phyloP scores from a whole-genome alignment of 805 yeast genomes.

The Myxozyma lipomycoides region DNA sequence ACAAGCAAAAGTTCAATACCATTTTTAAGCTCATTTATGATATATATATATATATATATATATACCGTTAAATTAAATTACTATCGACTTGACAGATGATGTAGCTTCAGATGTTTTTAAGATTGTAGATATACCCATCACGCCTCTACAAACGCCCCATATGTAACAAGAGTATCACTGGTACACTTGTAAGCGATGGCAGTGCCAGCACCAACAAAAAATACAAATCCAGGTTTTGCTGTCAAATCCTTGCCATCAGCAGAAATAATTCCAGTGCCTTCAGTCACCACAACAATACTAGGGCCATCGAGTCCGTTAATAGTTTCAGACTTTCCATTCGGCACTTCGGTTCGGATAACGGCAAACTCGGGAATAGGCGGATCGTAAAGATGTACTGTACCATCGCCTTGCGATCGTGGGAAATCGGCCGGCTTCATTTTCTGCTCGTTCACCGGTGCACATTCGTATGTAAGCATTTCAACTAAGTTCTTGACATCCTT shows the following conservation, averaged over 20 bases:
- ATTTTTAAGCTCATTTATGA: neutral
- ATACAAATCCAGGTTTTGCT: constrained; percentile 71
- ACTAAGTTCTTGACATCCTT: constrained; percentile 91
- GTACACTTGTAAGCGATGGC: constrained; percentile 51
- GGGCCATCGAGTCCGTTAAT: constrained; percentile 76
- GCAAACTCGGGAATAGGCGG: constrained; percentile 98
- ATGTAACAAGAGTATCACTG: constrained; percentile 56
- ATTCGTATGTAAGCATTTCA: constrained; percentile 82
- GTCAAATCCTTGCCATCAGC: constrained; percentile 40
- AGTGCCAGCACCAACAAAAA: constrained; percentile 75
- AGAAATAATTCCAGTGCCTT: constrained; percentile 62
- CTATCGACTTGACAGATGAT: too few relatives aligned
- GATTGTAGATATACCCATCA: constrained; percentile 29
- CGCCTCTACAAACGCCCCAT: constrained; percentile 87
- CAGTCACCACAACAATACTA: constrained; percentile 76
- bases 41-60: neutral
- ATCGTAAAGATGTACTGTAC: constrained; percentile 54
- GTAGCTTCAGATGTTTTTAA: constrained; percentile 3
- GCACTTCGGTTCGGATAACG: constrained; percentile 76
- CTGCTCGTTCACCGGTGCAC: constrained; percentile 87
- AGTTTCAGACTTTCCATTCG: constrained; percentile 47
- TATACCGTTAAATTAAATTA: neutral
- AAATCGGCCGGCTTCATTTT: constrained; percentile 70
- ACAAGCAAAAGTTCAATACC: neutral
- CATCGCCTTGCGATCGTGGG: constrained; percentile 39